These are phyloP conservation scores for Chlorella sp. DNA, from an alignment of 139 green algal genomes.

Conservation along the genomic window DNA sequence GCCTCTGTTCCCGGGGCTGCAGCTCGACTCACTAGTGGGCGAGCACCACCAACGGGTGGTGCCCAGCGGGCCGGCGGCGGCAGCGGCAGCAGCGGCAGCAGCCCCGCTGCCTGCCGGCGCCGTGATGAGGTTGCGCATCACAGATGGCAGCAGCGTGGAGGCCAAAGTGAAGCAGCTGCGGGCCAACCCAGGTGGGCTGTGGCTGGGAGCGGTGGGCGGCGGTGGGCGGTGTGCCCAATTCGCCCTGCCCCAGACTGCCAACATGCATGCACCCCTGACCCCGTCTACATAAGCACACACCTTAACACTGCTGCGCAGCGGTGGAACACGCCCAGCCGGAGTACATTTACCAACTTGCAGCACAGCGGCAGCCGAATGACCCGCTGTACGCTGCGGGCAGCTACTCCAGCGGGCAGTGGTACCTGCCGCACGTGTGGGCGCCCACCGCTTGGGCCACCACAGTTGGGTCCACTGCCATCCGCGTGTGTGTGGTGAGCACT, in stretches of 20 bases:
- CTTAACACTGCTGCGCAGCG: neutral
- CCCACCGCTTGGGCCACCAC: constrained; percentile 30
- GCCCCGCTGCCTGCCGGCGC: neutral
- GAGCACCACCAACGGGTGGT: neutral
- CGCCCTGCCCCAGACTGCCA: neutral
- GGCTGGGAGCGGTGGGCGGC: neutral
- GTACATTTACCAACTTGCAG: neutral
- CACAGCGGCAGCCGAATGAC: neutral
- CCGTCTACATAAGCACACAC: neutral
- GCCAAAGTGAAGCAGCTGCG: constrained; percentile 25
- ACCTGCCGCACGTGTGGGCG: constrained; percentile 7
- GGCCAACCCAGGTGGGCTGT: neutral
- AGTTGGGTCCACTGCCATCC: constrained; percentile 32
- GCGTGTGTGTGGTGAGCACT: neutral
- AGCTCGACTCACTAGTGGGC: neutral
- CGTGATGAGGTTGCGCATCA: neutral
- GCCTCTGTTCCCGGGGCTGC: neutral
- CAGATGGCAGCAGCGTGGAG: constrained; percentile 10
- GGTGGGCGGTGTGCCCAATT: neutral
- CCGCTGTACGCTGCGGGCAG: neutral
- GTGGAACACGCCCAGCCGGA: neutral
- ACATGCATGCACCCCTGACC: neutral
- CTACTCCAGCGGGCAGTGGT: constrained; percentile 24
- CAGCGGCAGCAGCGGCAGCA: neutral
- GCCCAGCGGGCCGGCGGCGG: neutral